Evolutionary conservation across 1,139 yeast genomes (phyloP).

Genomic region (Taphrina pruni): DNA sequence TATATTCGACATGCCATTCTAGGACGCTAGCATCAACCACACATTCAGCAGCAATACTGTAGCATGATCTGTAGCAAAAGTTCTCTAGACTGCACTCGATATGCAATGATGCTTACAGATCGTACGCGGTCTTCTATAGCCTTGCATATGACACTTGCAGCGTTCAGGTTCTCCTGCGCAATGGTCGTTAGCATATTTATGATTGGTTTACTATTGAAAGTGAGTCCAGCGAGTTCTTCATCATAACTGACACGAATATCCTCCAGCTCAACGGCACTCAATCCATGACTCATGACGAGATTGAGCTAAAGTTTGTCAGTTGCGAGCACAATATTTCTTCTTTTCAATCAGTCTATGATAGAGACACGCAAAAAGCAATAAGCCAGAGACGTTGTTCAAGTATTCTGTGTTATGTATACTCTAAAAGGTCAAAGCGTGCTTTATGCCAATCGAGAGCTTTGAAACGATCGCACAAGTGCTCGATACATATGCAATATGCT

Average conservation of each 20-base stretch:
- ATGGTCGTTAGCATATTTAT: slow-evolving; percentile 83
- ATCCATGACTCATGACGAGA: slow-evolving; percentile 18
- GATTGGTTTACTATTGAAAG: slow-evolving; percentile 88
- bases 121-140: slow-evolving; percentile 59
- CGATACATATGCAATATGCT: too few relatives aligned
- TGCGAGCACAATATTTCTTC: background rate
- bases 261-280: slow-evolving; percentile 47
- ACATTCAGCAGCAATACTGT: background rate
- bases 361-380: slow-evolving; percentile 11
- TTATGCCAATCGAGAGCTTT: background rate
- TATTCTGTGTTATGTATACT: slow-evolving; percentile 15
- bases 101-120: slow-evolving; percentile 24
- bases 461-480: background rate
- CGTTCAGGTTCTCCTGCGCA: slow-evolving; percentile 80
- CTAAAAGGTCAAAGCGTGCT: slow-evolving; percentile 21
- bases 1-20: slow-evolving; percentile 1
- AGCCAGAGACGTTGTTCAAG: slow-evolving; percentile 21
- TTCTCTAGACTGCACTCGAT: too few relatives aligned
- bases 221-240: slow-evolving; percentile 72
- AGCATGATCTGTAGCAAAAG: too few relatives aligned
- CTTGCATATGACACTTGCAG: slow-evolving; percentile 76
- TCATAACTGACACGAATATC: slow-evolving; percentile 67
- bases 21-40: background rate
- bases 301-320: background rate
- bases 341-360: slow-evolving; percentile 11